Evolutionary conservation across 2,329 filamentous ascomycete genomes (phyloP).

Genomic region (Pleurostoma richardsiae): DNA sequence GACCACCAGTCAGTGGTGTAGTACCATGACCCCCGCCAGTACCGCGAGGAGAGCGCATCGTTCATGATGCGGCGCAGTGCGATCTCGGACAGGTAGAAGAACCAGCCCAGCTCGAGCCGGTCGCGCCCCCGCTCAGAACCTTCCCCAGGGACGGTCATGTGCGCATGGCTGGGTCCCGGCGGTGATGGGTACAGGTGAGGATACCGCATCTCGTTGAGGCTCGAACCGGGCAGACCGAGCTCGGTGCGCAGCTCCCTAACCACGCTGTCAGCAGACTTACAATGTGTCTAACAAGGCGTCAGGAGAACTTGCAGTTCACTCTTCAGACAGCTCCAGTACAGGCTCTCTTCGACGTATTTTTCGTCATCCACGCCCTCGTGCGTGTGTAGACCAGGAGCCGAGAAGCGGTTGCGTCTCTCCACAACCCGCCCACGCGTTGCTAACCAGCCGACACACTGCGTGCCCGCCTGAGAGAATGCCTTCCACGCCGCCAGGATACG

Average conservation of each 20-base stretch:
- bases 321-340: constrained; percentile 19
- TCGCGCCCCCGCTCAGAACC: constrained; percentile 1
- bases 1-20: not conserved
- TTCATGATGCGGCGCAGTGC: constrained; percentile 9
- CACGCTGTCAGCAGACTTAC: not conserved
- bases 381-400: not conserved
- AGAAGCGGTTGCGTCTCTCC: not conserved
- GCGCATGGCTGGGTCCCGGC: constrained; percentile 7
- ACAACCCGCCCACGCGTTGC: not conserved
- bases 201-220: constrained; percentile 13
- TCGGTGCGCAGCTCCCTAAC: constrained; percentile 15
- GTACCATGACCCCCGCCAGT: not conserved
- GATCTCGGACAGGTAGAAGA: constrained; percentile 16
- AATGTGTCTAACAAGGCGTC: not conserved
- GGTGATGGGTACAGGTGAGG: constrained; percentile 14
- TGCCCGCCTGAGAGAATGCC: constrained; percentile 12
- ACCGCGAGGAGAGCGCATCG: constrained; percentile 5
- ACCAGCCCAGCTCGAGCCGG: constrained; percentile 12
- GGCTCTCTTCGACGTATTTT: constrained; percentile 13
- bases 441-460: constrained; percentile 7
- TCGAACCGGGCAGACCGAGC: constrained; percentile 12
- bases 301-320: constrained; percentile 13
- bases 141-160: constrained; percentile 4
- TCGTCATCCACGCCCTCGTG: not conserved
- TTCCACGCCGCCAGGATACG: constrained; percentile 15